These are phyloP conservation scores for Fusarium lateritium DNA, from an alignment of 2,329 filamentous ascomycete genomes.

Conservation along the genomic window DNA sequence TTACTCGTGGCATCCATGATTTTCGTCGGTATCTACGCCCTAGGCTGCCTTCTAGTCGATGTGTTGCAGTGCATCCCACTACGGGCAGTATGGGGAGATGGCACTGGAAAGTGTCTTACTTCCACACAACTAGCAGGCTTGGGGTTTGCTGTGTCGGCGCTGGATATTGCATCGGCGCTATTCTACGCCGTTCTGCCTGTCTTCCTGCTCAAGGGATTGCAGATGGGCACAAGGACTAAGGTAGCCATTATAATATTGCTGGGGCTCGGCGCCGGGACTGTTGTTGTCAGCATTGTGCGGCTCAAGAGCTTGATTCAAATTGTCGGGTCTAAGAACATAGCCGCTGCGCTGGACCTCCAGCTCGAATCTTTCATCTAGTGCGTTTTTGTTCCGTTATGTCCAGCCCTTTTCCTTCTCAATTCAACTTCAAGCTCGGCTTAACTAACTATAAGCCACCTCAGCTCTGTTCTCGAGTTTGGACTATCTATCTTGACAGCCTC, in stretches of 20 bases:
- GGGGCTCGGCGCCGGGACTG: slow-evolving; percentile 4
- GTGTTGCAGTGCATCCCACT: slow-evolving; percentile 14
- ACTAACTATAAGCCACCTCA: neutral
- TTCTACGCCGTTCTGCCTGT: slow-evolving; percentile 11
- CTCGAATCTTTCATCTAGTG: slow-evolving; percentile 16
- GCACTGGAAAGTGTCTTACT: slow-evolving; percentile 1
- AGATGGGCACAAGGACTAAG: slow-evolving; percentile 12
- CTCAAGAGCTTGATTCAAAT: slow-evolving; percentile 12
- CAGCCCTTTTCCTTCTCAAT: fast-evolving
- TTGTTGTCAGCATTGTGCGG: slow-evolving; percentile 9
- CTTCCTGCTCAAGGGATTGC: slow-evolving; percentile 8
- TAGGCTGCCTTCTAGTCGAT: slow-evolving; percentile 7
- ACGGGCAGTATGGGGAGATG: slow-evolving; percentile 12
- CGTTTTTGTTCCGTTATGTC: neutral
- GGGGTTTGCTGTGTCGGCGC: slow-evolving; percentile 2
- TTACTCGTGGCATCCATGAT: slow-evolving; percentile 1
- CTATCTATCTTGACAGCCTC: slow-evolving; percentile 11
- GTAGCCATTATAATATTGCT: slow-evolving; percentile 8
- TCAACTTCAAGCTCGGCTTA: neutral
- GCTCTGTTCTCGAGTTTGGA: slow-evolving; percentile 13
- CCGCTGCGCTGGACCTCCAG: slow-evolving; percentile 8
- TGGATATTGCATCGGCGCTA: slow-evolving; percentile 9
- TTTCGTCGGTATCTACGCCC: slow-evolving; percentile 1
- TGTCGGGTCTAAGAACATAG: neutral
- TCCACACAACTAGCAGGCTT: neutral